Percentiles rank a stretch among this genome's conserved stretches.
Conservation (phyloP, 75 land plant genomes). For the Isoetes taiwanensis region DNA sequence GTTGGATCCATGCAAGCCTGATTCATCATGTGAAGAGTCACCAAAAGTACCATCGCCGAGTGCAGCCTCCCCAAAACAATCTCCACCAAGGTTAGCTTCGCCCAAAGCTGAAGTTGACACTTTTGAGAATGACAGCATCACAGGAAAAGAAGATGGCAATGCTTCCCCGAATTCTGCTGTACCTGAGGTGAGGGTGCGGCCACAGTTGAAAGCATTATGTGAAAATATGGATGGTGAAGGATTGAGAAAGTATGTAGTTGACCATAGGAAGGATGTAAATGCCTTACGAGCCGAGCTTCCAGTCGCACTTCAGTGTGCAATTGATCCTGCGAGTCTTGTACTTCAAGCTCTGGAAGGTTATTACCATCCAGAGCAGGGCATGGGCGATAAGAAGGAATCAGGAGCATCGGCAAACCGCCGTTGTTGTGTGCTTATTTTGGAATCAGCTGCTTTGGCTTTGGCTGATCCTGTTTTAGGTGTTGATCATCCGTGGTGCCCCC, state of each 20-base stretch:
- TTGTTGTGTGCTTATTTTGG: background rate
- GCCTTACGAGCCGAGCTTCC: slow-evolving; percentile 48
- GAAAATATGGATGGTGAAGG: slow-evolving; percentile 73
- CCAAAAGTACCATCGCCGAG: no score
- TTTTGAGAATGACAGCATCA: no score
- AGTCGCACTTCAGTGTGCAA: slow-evolving; percentile 48
- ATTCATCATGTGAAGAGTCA: no score
- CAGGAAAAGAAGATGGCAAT: slow-evolving; percentile 5
- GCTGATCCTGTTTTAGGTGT: background rate
- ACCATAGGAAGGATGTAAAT: slow-evolving; percentile 37
- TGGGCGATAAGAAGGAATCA: background rate
- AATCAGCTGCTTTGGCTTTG: background rate
- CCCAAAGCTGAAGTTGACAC: no score
- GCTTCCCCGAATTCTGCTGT: slow-evolving; percentile 15
- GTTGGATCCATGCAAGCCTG: no score
- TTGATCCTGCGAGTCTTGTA: slow-evolving; percentile 58
- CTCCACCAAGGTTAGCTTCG: no score
- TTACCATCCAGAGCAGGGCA: slow-evolving; percentile 24
- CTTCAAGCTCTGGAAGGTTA: slow-evolving; percentile 58
- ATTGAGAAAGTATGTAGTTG: slow-evolving; percentile 39
- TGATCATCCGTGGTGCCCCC: background rate
- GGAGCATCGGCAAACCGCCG: background rate
- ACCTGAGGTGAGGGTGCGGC: slow-evolving; percentile 40
- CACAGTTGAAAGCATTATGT: slow-evolving; percentile 42
- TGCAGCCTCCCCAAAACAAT: no score